Percentiles rank a stretch among this genome's conserved stretches.
Evolutionary conservation across 2,329 filamentous ascomycete genomes (phyloP).

Genomic region (Colletotrichum coccodes): DNA sequence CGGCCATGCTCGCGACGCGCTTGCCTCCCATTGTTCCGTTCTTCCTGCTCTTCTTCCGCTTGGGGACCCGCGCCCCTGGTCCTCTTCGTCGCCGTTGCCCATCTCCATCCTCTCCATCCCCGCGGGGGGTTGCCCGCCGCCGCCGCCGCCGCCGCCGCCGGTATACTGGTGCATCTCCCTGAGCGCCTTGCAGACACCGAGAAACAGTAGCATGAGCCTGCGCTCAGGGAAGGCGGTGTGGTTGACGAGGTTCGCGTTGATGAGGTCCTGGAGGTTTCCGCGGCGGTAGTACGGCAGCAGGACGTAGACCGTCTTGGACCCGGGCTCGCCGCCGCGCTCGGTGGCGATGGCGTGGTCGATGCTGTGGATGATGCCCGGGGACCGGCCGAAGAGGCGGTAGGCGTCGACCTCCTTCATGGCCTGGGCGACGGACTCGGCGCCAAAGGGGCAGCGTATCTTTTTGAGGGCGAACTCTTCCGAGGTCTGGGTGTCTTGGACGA

Average conservation of each 20-base stretch:
- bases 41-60: slow-evolving; percentile 41
- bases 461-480: slow-evolving; percentile 93
- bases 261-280: slow-evolving; percentile 96
- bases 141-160: slow-evolving; percentile 46
- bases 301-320: slow-evolving; percentile 94
- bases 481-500: slow-evolving; percentile 89
- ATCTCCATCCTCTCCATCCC: slow-evolving; percentile 63
- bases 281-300: slow-evolving; percentile 94
- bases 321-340: slow-evolving; percentile 70
- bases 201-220: slow-evolving; percentile 87
- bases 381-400: slow-evolving; percentile 87
- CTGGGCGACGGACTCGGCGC: slow-evolving; percentile 92
- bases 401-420: slow-evolving; percentile 98
- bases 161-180: slow-evolving; percentile 92
- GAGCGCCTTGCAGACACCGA: slow-evolving; percentile 90
- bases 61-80: slow-evolving; percentile 48
- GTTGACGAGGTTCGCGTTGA: slow-evolving; percentile 98
- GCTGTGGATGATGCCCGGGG: slow-evolving; percentile 86
- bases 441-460: slow-evolving; percentile 98
- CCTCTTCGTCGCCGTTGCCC: slow-evolving; percentile 54
- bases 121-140: slow-evolving; percentile 37
- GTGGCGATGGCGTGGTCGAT: slow-evolving; percentile 85
- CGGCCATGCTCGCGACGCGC: slow-evolving; percentile 38
- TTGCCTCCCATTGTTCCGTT: slow-evolving; percentile 50
- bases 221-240: slow-evolving; percentile 90